These are phyloP conservation scores for Debaryomyces robertsiae DNA, from an alignment of 1,139 yeast species.

Conservation along the genomic window DNA sequence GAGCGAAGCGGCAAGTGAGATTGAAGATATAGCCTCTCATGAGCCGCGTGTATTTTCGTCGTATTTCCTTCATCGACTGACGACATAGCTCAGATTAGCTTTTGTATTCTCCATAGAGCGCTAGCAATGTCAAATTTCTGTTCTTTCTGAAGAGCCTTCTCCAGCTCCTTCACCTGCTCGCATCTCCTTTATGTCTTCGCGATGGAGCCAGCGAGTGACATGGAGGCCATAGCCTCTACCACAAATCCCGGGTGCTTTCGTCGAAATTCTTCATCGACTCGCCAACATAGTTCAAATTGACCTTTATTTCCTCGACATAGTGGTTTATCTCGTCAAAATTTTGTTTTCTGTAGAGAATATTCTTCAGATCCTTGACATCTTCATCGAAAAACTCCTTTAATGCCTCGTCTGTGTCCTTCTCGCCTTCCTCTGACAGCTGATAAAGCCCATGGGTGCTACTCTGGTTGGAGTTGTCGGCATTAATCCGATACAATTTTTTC, in stretches of 20 bases:
- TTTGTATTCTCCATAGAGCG: no score
- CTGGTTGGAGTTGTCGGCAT: background rate
- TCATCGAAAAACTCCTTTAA: conserved; percentile 26
- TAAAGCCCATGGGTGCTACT: conserved; percentile 2
- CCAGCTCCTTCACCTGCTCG: no score
- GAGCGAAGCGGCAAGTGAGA: no score
- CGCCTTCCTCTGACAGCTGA: conserved; percentile 13
- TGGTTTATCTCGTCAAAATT: conserved; percentile 43
- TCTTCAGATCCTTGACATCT: conserved; percentile 15
- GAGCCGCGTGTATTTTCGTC: no score
- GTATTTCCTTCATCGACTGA: no score
- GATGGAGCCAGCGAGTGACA: no score
- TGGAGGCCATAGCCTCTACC: conserved; percentile 26
- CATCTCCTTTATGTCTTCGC: no score
- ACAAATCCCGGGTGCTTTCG: conserved; percentile 38
- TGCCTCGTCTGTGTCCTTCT: conserved; percentile 16
- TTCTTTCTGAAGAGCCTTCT: no score
- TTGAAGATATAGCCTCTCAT: no score
- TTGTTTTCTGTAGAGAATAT: conserved; percentile 28
- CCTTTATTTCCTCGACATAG: conserved; percentile 40
- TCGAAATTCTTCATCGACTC: conserved; percentile 47
- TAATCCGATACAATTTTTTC: conserved; percentile 25
- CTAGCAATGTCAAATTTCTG: no score
- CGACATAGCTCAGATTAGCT: no score
- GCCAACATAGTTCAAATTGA: conserved; percentile 36